phyloP scores from a whole-genome alignment of 495 filamentous ascomycete species.

The Parmelia sp. region DNA sequence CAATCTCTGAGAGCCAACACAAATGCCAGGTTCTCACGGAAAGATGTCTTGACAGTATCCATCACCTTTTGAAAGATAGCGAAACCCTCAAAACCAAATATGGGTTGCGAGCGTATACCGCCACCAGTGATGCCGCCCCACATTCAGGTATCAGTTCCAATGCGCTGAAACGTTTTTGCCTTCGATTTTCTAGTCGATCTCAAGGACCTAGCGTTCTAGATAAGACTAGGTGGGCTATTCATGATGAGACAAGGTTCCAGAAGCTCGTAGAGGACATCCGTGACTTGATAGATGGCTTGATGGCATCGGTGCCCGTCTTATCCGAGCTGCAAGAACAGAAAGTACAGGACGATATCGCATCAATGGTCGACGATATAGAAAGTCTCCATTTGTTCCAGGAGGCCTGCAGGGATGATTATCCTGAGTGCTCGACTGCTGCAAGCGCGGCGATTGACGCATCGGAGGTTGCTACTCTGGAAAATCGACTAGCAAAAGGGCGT shows the following conservation, averaged over 20 bases:
- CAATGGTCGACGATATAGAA: slow-evolving; percentile 12
- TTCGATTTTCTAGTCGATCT: not conserved
- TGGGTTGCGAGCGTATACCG: not conserved
- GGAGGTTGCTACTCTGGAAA: slow-evolving; percentile 4
- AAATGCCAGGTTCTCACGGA: slow-evolving; percentile 1
- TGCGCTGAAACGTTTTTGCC: slow-evolving; percentile 13
- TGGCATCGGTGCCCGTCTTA: not conserved
- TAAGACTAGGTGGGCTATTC: slow-evolving; percentile 16
- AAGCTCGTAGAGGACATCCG: slow-evolving; percentile 7
- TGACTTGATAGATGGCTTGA: slow-evolving; percentile 13
- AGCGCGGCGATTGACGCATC: slow-evolving; percentile 8
- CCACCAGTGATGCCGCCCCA: not conserved
- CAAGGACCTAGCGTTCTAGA: not conserved
- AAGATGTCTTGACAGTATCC: slow-evolving; percentile 7
- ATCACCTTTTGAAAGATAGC: slow-evolving; percentile 9
- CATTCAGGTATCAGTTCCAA: slow-evolving; percentile 7
- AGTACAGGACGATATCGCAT: slow-evolving; percentile 16
- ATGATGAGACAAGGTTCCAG: slow-evolving; percentile 12
- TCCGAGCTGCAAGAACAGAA: slow-evolving; percentile 8
- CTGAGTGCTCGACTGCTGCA: slow-evolving; percentile 4
- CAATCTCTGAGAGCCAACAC: not conserved
- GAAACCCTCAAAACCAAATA: slow-evolving; percentile 5
- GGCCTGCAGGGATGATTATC: slow-evolving; percentile 13
- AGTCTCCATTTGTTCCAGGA: slow-evolving; percentile 7
- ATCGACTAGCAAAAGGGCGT: slow-evolving; percentile 1